Conservation (phyloP, 2,329 filamentous ascomycete species). For the Hymenoscyphus linearis region DNA sequence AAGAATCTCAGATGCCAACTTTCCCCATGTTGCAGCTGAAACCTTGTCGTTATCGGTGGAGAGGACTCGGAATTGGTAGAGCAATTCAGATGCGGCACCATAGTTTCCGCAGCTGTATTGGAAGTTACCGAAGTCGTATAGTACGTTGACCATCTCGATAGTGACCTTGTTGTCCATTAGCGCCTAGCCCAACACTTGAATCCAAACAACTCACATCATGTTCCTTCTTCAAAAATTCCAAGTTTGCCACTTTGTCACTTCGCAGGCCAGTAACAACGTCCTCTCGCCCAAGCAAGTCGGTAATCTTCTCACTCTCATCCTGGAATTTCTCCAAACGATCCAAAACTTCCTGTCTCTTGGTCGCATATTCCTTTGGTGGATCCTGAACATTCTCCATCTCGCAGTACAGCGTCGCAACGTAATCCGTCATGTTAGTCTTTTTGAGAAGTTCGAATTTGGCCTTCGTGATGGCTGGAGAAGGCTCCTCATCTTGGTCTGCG, state of each 20-base stretch:
- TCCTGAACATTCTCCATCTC: conserved; percentile 78
- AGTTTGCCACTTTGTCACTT: conserved; percentile 97
- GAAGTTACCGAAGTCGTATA: conserved; percentile 95
- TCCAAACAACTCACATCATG: conserved; percentile 62
- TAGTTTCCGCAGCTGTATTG: conserved; percentile 98
- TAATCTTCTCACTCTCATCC: conserved; percentile 84
- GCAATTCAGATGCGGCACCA: conserved; percentile 78
- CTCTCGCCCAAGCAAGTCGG: conserved; percentile 78
- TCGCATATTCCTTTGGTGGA: conserved; percentile 76
- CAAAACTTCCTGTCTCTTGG: conserved; percentile 86
- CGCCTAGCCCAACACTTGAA: conserved; percentile 1
- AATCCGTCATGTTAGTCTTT: conserved; percentile 98
- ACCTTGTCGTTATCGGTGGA: conserved; percentile 99
- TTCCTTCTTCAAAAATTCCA: conserved; percentile 95
- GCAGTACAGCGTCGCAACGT: conserved; percentile 85
- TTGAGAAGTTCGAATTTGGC: conserved; percentile 92
- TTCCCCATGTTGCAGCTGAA: conserved; percentile 92
- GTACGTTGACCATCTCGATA: conserved; percentile 88
- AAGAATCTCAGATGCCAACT: conserved; percentile 92
- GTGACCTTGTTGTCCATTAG: conserved; percentile 56
- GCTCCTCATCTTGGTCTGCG: conserved; percentile 74
- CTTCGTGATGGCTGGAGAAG: conserved; percentile 67
- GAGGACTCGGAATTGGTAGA: conserved; percentile 96
- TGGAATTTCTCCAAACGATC: conserved; percentile 76
- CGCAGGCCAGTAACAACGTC: conserved; percentile 86